phyloP scores from a whole-genome alignment of 768 basidiomycete species.

The Tremella fuciformis region DNA sequence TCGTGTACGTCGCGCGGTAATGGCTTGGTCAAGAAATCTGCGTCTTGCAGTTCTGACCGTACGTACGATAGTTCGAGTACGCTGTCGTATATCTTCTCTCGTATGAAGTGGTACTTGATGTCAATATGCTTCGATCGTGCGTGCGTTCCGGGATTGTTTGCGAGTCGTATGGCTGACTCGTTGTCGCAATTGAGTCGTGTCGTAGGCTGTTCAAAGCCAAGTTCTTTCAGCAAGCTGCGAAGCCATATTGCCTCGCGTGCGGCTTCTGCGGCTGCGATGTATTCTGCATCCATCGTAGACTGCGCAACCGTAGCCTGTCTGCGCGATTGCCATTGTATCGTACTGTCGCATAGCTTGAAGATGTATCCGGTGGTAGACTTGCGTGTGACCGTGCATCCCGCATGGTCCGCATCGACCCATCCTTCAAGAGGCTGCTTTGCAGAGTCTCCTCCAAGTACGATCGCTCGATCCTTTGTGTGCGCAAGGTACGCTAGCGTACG shows the following conservation, averaged over 20 bases:
- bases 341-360: slow-evolving; percentile 50
- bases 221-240: slow-evolving; percentile 22
- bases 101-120: no score
- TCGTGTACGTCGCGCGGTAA: no score
- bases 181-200: slow-evolving; percentile 51
- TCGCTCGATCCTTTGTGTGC: slow-evolving; percentile 50
- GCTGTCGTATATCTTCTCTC: no score
- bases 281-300: slow-evolving; percentile 57
- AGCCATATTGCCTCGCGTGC: slow-evolving; percentile 54
- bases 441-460: slow-evolving; percentile 39
- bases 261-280: slow-evolving; percentile 52
- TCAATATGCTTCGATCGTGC: no score
- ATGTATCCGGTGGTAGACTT: slow-evolving; percentile 51
- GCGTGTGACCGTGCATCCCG: slow-evolving; percentile 38
- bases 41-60: no score
- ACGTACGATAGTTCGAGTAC: no score
- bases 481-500: slow-evolving; percentile 7
- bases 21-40: no score
- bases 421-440: slow-evolving; percentile 7
- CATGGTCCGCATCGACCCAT: slow-evolving; percentile 49
- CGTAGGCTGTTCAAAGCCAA: slow-evolving; percentile 6
- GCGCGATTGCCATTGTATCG: slow-evolving; percentile 55
- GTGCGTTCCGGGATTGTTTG: no score
- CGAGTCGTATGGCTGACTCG: slow-evolving; percentile 52
- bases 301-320: slow-evolving; percentile 54